phyloP scores from a whole-genome alignment of 306 rosid species.

The Comarum palustre region DNA sequence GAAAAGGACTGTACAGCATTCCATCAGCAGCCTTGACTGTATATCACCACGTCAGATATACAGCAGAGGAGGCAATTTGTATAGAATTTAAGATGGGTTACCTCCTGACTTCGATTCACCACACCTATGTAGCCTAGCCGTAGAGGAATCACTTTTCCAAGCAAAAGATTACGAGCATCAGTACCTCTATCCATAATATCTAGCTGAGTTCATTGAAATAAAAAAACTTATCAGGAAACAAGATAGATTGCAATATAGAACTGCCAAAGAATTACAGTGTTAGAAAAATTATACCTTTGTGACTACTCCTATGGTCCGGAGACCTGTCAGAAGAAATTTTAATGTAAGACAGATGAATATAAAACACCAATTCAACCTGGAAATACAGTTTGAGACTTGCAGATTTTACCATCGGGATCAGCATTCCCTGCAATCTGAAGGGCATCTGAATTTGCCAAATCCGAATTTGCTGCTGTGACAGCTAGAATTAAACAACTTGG shows the following conservation, averaged over 20 bases:
- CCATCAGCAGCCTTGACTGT: neutral
- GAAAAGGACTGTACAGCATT: neutral
- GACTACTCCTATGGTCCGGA: constrained; percentile 89
- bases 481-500: constrained; percentile 89
- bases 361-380: constrained; percentile 16
- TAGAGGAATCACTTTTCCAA: constrained; percentile 92
- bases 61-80: constrained; percentile 1
- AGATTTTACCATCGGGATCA: constrained; percentile 86
- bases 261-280: constrained; percentile 4
- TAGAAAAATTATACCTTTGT: constrained; percentile 65
- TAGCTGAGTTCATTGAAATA: constrained; percentile 45
- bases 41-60: neutral
- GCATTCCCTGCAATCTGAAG: constrained; percentile 99
- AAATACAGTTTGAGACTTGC: constrained; percentile 23
- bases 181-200: constrained; percentile 99
- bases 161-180: constrained; percentile 92
- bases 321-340: constrained; percentile 53
- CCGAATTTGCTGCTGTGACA: constrained; percentile 97
- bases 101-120: constrained; percentile 99
- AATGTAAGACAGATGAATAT: constrained; percentile 5
- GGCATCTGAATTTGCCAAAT: constrained; percentile 97
- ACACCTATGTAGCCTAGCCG: constrained; percentile 96
- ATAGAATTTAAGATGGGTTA: constrained; percentile 31
- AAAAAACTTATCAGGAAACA: constrained; percentile 34
- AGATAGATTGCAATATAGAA: neutral